Conservation (phyloP, 2,329 filamentous ascomycete species). For the Paecilomyces dactylethromorphus region DNA sequence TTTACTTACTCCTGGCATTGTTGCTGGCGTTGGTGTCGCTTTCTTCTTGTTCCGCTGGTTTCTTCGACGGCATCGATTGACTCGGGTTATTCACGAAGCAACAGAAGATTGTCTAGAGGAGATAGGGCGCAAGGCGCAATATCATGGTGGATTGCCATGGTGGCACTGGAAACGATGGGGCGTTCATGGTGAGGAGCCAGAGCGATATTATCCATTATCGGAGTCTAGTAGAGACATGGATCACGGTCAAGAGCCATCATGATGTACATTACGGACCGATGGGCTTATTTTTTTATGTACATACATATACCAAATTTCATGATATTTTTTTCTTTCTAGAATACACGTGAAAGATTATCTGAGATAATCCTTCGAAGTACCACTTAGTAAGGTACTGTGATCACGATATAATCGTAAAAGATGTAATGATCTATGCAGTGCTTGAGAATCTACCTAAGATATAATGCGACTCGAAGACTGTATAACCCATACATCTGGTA, state of each 20-base stretch:
- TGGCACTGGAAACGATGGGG: conserved; percentile 27
- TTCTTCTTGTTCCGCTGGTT: background rate
- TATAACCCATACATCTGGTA: no score
- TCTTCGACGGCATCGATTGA: conserved; percentile 6
- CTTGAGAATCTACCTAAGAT: no score
- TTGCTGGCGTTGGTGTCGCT: background rate
- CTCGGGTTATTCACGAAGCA: conserved; percentile 1
- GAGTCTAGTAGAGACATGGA: conserved; percentile 10
- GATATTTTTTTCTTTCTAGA: background rate
- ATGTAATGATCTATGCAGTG: no score
- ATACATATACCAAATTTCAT: background rate
- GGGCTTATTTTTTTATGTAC: background rate
- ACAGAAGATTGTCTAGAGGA: conserved; percentile 13
- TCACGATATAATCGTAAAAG: no score
- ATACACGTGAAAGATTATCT: no score
- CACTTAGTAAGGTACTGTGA: no score
- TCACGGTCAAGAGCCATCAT: background rate
- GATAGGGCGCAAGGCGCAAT: conserved; percentile 13
- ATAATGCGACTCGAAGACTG: no score
- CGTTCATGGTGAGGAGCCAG: conserved; percentile 4
- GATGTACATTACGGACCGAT: background rate
- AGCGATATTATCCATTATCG: conserved; percentile 19
- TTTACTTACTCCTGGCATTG: background rate
- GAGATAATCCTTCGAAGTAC: no score
- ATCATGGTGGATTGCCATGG: conserved; percentile 15